Base-by-base conservation (phyloP, 148 eudicot genomes). In the Cornus florida region DNA sequence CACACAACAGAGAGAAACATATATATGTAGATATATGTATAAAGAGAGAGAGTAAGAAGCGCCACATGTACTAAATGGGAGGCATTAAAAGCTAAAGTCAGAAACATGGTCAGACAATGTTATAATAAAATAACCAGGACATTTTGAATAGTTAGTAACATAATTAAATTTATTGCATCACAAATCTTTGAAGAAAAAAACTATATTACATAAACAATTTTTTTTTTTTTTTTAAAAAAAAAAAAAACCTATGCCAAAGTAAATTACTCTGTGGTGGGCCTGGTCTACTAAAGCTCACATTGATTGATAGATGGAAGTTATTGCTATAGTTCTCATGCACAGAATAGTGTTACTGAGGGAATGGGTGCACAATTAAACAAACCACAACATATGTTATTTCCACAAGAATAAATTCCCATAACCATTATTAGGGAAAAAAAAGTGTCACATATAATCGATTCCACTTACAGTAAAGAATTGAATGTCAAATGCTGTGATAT, bases 321-420 rank as follows among this genome's bases (percentile, higher is more conserved):
- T 2, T 62, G 23, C 66, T 62, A 62, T 14, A 20, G 66, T 20
- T 62, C 66, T 20, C 24, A 62, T 17, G 2, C 3, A 62, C 23
- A 62, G 12, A 48, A 17, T n/a, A 41, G 14, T 66, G 23, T n/a
- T 28, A 9, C 78, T 16, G n/a, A 43, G 59, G 38, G 19, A 67
- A 64, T 53, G 67, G 67, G 38, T 28, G 60, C 39, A 77, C 33
- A 77, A 50, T 69, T 31, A 68, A 77, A 43, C 53, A 48, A 76
- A 28, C 20, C 39, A 50, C 39, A 53, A 24, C 62, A 20, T 53
- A 17, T 53, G 19, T 14, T 16, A 53, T 11, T 2, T 53, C 59
- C 16, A 53, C 17, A 53, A 53, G 7, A 20, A 20, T 11, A 62
- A 62, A 62, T 62, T 62, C 11, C 24, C 23, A 19, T 4, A 62